Evolutionary conservation across 2,329 filamentous ascomycete species (phyloP), one percentile per base, ranked within the genome.

Genomic region (Amauroascus niger): DNA sequence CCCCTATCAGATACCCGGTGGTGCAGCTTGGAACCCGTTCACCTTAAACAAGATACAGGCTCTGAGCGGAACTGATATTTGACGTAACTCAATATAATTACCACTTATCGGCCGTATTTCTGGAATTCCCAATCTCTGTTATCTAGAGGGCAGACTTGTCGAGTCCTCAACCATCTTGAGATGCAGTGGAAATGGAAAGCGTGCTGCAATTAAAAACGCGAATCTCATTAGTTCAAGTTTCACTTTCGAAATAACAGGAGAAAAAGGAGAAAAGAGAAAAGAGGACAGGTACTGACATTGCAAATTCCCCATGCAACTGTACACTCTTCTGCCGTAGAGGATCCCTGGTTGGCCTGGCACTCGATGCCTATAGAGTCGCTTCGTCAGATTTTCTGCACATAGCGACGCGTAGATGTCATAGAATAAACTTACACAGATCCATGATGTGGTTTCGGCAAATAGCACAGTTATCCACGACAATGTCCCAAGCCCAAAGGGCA

Each of bases 181-280:
- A 98, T 98, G 77, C 93, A 98, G 76, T 98, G 93, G 75, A 98
- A 98, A 73, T 98, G 93, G 79, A 98, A 98, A 28, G 93, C 93
- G 68, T 98, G 93, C 93, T 98, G 65, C 55, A 56, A 26, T n/a
- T n/a, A 43, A 16, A 30, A 11, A 7, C 11, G 16, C 37, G 33
- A 18, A 6, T 40, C 57, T 48, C 39, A 24, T 55, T 37, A 40
- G 35, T 18, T n/a, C 13, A 43, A 4, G 18, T 24, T n/a, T 9
- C 26, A 30, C 13, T 33, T 26, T 16, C 14, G 14, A 41, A n/a
- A n/a, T n/a, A n/a, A n/a, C n/a, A n/a, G 28, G n/a, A 14, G 1
- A 22, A 43, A n/a, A 32, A 18, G 51, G 43, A 20, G 49, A 26
- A 40, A 11, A 26, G 26, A 43, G 6, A 26, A 11, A 13, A 14